phyloP scores from a whole-genome alignment of 768 basidiomycete genomes.

The Gymnopilus junonius region DNA sequence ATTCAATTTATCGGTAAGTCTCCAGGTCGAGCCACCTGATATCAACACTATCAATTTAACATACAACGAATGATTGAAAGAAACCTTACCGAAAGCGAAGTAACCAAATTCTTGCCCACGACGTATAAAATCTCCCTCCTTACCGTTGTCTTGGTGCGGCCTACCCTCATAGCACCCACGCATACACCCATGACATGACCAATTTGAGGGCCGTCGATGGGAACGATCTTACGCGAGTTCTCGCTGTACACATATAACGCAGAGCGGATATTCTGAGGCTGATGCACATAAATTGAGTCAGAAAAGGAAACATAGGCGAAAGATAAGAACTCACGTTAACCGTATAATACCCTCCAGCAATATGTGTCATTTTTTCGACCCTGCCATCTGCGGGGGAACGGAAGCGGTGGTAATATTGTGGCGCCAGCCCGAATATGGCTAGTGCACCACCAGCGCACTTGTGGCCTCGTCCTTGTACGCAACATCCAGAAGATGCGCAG shows the following conservation, averaged over 20 bases:
- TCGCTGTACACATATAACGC: slow-evolving; percentile 93
- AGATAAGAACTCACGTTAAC: slow-evolving; percentile 69
- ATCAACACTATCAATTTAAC: background rate
- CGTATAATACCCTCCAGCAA: slow-evolving; percentile 94
- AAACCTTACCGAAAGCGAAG: slow-evolving; percentile 85
- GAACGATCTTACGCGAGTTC: slow-evolving; percentile 91
- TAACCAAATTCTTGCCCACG: slow-evolving; percentile 93
- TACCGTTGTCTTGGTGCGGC: slow-evolving; percentile 86
- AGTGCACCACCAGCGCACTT: slow-evolving; percentile 81
- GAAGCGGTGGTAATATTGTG: slow-evolving; percentile 96
- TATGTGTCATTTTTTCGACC: slow-evolving; percentile 82
- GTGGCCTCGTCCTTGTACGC: slow-evolving; percentile 68
- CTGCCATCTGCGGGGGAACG: slow-evolving; percentile 85
- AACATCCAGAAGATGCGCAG: slow-evolving; percentile 78
- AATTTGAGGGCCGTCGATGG: slow-evolving; percentile 88
- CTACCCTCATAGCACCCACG: slow-evolving; percentile 95
- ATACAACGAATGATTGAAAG: slow-evolving; percentile 1
- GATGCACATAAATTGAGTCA: background rate
- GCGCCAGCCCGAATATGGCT: slow-evolving; percentile 90
- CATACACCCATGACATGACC: slow-evolving; percentile 93
- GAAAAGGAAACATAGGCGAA: background rate
- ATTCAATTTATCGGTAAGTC: slow-evolving; percentile 85
- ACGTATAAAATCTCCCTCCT: slow-evolving; percentile 79
- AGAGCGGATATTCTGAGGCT: slow-evolving; percentile 94
- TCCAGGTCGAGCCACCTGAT: slow-evolving; percentile 85